Conservation (phyloP, 768 basidiomycete genomes). For the Pleurotus sapidus region DNA sequence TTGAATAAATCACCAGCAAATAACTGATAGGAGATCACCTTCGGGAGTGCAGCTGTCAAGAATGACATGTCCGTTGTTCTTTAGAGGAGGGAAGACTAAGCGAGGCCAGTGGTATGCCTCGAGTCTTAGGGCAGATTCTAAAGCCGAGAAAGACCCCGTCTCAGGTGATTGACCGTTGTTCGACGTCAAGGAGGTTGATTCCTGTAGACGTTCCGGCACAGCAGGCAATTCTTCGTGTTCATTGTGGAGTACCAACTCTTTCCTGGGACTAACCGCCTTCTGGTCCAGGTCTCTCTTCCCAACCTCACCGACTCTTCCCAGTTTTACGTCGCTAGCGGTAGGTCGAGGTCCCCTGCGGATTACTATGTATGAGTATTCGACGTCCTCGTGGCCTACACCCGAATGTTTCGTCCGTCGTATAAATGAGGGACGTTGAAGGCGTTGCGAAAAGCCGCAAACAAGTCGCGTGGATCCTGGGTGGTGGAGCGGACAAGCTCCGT, state of each 20-base stretch:
- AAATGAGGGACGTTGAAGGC: slow-evolving; percentile 83
- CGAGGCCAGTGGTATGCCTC: slow-evolving; percentile 91
- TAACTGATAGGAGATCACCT: slow-evolving; percentile 42
- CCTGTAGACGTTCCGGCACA: slow-evolving; percentile 7
- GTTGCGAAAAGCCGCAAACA: slow-evolving; percentile 83
- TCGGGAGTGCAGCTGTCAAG: slow-evolving; percentile 84
- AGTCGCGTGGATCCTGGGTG: slow-evolving; percentile 48
- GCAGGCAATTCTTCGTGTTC: slow-evolving; percentile 21
- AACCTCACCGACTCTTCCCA: slow-evolving; percentile 54
- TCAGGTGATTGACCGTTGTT: slow-evolving; percentile 6
- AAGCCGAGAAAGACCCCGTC: slow-evolving; percentile 22
- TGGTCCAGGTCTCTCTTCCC: slow-evolving; percentile 43
- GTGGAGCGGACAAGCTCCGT: slow-evolving; percentile 77
- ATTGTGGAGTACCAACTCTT: slow-evolving; percentile 38
- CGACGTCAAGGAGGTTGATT: slow-evolving; percentile 8
- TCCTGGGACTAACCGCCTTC: slow-evolving; percentile 26
- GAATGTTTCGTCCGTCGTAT: slow-evolving; percentile 88
- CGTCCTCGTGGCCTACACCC: slow-evolving; percentile 79
- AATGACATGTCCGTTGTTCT: slow-evolving; percentile 88
- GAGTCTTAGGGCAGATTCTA: slow-evolving; percentile 55
- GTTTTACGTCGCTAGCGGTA: slow-evolving; percentile 24
- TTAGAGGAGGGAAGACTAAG: slow-evolving; percentile 88
- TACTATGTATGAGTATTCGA: slow-evolving; percentile 87
- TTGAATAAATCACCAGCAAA: background rate
- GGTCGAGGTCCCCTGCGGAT: slow-evolving; percentile 80